A percentile compares a stretch with the other conserved stretches of the same genome.
Conservation (phyloP, 2,329 filamentous ascomycete genomes). For the Exophiala dermatitidis region DNA sequence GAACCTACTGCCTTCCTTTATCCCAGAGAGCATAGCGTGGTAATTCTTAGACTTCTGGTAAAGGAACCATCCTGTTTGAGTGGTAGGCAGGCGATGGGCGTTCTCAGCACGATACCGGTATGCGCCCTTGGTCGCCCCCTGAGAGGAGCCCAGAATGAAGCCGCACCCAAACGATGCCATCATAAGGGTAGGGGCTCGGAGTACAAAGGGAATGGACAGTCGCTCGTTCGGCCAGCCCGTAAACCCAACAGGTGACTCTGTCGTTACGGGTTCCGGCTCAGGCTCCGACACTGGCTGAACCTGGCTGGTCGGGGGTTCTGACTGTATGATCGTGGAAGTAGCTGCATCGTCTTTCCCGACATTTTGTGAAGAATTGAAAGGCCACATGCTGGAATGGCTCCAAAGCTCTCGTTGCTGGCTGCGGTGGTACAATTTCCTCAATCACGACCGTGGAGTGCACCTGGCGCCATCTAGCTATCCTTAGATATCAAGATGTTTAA, state of each 20-base stretch:
- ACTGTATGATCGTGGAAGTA: background rate
- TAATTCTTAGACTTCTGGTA: slow-evolving; percentile 99
- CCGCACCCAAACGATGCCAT: slow-evolving; percentile 61
- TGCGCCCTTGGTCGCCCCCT: slow-evolving; percentile 66
- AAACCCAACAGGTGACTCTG: slow-evolving; percentile 26
- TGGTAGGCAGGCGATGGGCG: slow-evolving; percentile 80
- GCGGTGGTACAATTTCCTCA: background rate
- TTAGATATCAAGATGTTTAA: too few species aligned
- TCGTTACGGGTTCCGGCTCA: background rate
- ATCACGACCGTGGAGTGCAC: background rate
- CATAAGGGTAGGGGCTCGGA: slow-evolving; percentile 60
- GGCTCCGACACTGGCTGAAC: background rate
- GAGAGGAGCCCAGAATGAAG: slow-evolving; percentile 60
- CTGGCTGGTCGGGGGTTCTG: background rate
- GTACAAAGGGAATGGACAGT: slow-evolving; percentile 56
- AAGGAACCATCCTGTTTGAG: slow-evolving; percentile 86
- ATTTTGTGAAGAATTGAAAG: slow-evolving; percentile 12
- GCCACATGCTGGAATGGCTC: slow-evolving; percentile 19
- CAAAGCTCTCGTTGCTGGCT: background rate
- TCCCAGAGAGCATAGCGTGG: slow-evolving; percentile 66
- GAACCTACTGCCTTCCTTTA: slow-evolving; percentile 71
- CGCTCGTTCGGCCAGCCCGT: slow-evolving; percentile 31
- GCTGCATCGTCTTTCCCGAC: background rate
- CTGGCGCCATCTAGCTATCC: background rate
- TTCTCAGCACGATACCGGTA: slow-evolving; percentile 92